Evolutionary conservation across 2,329 filamentous ascomycete genomes (phyloP).

Genomic region (Lecanicillium sp.): DNA sequence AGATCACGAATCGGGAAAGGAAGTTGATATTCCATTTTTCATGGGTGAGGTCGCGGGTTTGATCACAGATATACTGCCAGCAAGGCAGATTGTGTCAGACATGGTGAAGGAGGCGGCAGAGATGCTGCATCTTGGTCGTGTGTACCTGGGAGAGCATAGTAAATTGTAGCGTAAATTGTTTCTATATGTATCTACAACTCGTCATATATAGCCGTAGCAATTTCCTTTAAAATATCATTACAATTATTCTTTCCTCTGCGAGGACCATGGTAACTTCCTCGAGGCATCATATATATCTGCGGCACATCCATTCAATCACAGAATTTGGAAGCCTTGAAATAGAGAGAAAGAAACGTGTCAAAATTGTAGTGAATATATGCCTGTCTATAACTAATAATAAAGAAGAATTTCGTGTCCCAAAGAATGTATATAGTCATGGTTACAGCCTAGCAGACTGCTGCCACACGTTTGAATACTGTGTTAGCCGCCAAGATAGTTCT

Average conservation of each 20-base stretch:
- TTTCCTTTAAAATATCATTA: background rate
- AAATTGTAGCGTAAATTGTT: constrained; percentile 29
- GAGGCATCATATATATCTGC: no score
- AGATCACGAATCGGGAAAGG: constrained; percentile 74
- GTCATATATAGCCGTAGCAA: background rate
- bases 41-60: constrained; percentile 91
- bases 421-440: no score
- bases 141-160: constrained; percentile 49
- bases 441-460: constrained; percentile 24
- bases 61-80: constrained; percentile 72
- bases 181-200: background rate
- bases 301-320: no score
- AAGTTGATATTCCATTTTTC: constrained; percentile 78
- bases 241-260: background rate
- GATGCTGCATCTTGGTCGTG: constrained; percentile 56
- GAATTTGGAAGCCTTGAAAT: no score
- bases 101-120: constrained; percentile 76
- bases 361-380: background rate
- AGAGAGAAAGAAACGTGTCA: no score
- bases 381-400: no score
- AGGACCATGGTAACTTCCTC: no score
- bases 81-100: constrained; percentile 73
- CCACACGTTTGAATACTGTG: constrained; percentile 38
- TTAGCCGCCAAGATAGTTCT: constrained; percentile 70
- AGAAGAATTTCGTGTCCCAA: no score